Percentiles rank a stretch among this genome's conserved stretches.
Evolutionary conservation across 805 yeast species (phyloP).

Genomic region (Pichia californica): DNA sequence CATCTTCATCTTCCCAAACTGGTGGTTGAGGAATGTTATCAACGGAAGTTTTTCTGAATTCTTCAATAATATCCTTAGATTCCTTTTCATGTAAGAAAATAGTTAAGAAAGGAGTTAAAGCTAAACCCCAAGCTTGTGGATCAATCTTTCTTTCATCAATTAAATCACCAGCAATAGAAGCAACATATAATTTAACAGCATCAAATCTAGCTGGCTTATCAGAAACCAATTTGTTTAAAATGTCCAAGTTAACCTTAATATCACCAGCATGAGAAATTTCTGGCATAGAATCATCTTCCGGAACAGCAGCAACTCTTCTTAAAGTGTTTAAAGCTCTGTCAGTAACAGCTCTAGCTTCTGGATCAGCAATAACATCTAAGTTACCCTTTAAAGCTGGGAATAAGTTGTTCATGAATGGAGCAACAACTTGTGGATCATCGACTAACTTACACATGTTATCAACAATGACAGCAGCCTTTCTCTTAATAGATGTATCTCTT

Average conservation of each 20-base stretch:
- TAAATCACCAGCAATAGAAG: constrained; percentile 97
- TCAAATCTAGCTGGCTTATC: constrained; percentile 73
- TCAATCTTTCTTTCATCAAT: constrained; percentile 96
- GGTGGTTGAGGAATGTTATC: constrained; percentile 98
- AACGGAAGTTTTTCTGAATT: constrained; percentile 91
- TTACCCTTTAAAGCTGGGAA: constrained; percentile 95
- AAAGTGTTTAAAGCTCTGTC: constrained; percentile 94
- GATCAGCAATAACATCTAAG: constrained; percentile 97
- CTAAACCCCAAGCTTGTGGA: constrained; percentile 84
- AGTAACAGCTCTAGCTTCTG: constrained; percentile 99
- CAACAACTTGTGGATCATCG: constrained; percentile 99
- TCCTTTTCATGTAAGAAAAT: constrained; percentile 90
- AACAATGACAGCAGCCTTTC: constrained; percentile 98
- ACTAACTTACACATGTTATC: constrained; percentile 99
- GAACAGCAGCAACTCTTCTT: constrained; percentile 97
- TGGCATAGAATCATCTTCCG: constrained; percentile 84
- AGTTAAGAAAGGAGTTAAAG: constrained; percentile 90
- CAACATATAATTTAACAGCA: constrained; percentile 71
- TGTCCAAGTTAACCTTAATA: constrained; percentile 75
- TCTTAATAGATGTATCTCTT: constrained; percentile 99
- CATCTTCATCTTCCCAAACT: constrained; percentile 84
- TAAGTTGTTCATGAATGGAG: constrained; percentile 94
- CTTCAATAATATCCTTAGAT: constrained; percentile 86
- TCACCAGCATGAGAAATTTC: constrained; percentile 99
- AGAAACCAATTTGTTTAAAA: constrained; percentile 67